Base-by-base conservation (phyloP, 164 flowering plant species). In the Tinospora cordifolia region DNA sequence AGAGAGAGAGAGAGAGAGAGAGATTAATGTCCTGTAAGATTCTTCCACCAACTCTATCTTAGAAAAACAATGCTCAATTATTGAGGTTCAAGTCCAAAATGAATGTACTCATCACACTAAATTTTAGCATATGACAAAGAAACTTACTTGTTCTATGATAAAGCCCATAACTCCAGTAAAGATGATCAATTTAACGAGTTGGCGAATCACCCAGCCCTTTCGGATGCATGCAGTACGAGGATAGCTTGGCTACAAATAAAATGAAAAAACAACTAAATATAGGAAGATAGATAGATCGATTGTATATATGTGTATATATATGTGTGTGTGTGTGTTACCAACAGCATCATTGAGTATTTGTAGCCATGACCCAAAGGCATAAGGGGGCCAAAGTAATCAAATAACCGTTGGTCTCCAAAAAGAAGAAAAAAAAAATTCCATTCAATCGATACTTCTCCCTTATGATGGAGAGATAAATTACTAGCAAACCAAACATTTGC, bases 91-190 rank as follows among this genome's bases (percentile, higher is more conserved):
- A 58, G 38, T 63, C 22, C 22, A 8, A 54, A 54, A 57, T 54
- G 51, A 11, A 65, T 26, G 44, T 14, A 59, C 10, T 47, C 38
- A 57, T 39, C 46, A 25, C 21, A 34, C 2, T 10, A 13, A 27
- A 38, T 67, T 66, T 24, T 72, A 51, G 36, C 21, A 54, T 44
- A 41, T 49, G 25, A 64, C 72, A 66, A 47, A 38, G 57, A 34
- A 63, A 67, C 88, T 74, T 67, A 92, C 98, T 81, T 92, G 99
- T 72, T 90, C 98, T 27, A 90, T 76, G 14, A 95, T 92, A 70
- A 95, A 90, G 40, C 97, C 97, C 96, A 92, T 92, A 10, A 95
- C 64, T 75, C 98, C 99, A 3, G 94, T 88, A 79, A 95, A 90
- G 77, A 92, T 83, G 69, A 90, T 86, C 80, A 95, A 76, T 79